Base-by-base conservation (phyloP, 768 basidiomycete genomes). In the Russula dissimulans region DNA sequence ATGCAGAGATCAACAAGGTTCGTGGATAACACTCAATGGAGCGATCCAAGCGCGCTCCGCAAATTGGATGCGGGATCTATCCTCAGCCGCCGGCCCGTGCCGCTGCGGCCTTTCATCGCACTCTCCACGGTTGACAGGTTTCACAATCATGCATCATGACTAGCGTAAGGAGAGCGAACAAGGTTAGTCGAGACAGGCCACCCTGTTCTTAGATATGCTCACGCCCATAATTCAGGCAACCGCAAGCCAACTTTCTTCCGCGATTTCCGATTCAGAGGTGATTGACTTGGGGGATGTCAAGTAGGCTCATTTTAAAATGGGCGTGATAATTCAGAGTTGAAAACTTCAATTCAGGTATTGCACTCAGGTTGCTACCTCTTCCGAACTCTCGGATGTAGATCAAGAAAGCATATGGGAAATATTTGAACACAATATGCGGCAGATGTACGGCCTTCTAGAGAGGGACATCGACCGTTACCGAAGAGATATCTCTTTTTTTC, bases 391-490 rank as follows among this genome's bases (percentile, higher is more conserved):
- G 4, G 60, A 54, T 17, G n/a, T 42, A 39, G 57, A 59, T 17
- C 43, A 56, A 32, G 39, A 52, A 18, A 4, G 17, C n/a, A 46
- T 63, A 43, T 65, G 65, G 64, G 39, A 34, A 10, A 57, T 66
- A n/a, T 53, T 62, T 15, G 64, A 56, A 12, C 45, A 63, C 5
- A 62, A 60, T 31, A 65, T 65, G 66, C 59, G 17, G 43, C 31
- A 43, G 10, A 32, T 67, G 66, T 63, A 49, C 17, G 53, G 34
- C 15, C 36, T 26, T 53, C 48, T 41, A 10, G 14, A 18, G 15
- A 15, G 15, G 14, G 6, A 39, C 12, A 49, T 64, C 39, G 61
- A 63, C 76, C 10, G 61, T 85, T 18, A 41, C 51, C 8, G 34
- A 31, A 36, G 17, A 38, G 18, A 32, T n/a, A 26, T 41, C 4